Evolutionary conservation across 352 stramenopile species (phyloP), one percentile per base, ranked within the genome.

Genomic region (Phytopythium chamaehyphon): DNA sequence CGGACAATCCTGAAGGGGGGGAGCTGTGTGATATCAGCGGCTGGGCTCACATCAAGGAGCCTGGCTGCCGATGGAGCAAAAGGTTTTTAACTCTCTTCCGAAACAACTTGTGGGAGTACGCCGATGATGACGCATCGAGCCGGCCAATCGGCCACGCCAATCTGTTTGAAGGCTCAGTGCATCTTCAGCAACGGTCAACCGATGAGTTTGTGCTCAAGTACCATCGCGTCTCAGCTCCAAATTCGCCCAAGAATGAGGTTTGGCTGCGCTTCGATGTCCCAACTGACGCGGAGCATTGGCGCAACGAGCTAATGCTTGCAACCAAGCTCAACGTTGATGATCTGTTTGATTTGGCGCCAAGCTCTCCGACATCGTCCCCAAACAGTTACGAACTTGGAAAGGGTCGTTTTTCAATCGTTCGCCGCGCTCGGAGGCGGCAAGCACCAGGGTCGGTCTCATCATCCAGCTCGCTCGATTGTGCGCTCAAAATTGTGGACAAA

Each of bases 401-500:
- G 74, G 83, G 83, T 26, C 76, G 83, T 0, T 93, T 93, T 44
- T 86, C 83, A 1, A 65, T 83, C n/a, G 83, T 93, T 14, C 70
- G 79, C 15, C 73, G 75, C 26, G 76, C 76, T 7, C 58, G 79
- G 19, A 47, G 76, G 26, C 78, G 73, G 62, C 38, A 10, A 2
- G 18, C 35, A 10, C 36, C 47, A 2, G 47, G 40, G 44, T 33
- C 40, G 3, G 18, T 16, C 18, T 21, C 22, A 47, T 5, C 31
- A 40, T 21, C 28, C 24, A 42, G 39, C 18, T 47, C 58, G 22
- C 46, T 72, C 19, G 83, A 89, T 56, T 96, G 85, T 47, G 88
- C 88, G 28, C 59, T 95, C 14, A 95, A 96, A 52, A 92, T 99
- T 54, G 89, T 98, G 31, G 96, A 99, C 66, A 97, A 98, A 58